phyloP scores from a whole-genome alignment of 139 green algal species.

The Limnomonas spitsbergensis region DNA sequence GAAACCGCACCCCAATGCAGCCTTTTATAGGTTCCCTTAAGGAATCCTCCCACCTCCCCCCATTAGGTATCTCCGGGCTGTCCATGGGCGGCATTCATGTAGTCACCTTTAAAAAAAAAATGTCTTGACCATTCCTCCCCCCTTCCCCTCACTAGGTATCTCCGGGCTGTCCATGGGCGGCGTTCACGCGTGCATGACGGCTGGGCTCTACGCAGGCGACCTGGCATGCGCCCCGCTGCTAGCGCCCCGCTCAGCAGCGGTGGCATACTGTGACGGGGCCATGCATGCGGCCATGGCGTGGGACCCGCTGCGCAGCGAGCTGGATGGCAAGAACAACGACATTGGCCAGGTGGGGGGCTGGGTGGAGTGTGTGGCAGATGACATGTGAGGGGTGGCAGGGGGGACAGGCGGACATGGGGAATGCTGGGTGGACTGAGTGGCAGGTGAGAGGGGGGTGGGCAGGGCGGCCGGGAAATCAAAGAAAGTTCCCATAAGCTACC shows the following conservation, averaged over 20 bases:
- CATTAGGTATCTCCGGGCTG: too few relatives aligned
- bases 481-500: too few relatives aligned
- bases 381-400: too few relatives aligned
- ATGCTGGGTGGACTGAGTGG: neutral
- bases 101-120: too few relatives aligned
- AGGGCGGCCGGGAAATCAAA: too few relatives aligned
- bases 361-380: neutral
- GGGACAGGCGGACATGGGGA: neutral
- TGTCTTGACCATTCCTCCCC: too few relatives aligned
- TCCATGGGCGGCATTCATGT: too few relatives aligned
- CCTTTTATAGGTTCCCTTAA: too few relatives aligned
- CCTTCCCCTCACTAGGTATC: too few relatives aligned
- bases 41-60: too few relatives aligned
- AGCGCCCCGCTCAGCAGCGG: constrained; percentile 68
- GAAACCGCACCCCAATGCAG: too few relatives aligned
- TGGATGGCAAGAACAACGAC: constrained; percentile 9
- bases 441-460: neutral
- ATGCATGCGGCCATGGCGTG: constrained; percentile 47
- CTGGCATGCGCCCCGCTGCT: constrained; percentile 70
- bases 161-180: constrained; percentile 84
- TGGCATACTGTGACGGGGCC: constrained; percentile 74
- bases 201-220: constrained; percentile 58
- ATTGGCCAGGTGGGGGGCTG: neutral
- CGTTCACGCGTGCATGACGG: constrained; percentile 83
- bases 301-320: constrained; percentile 33